These are phyloP conservation scores for Pyrenopolyporus hunteri DNA, from an alignment of 495 filamentous ascomycete genomes.

Conservation along the genomic window DNA sequence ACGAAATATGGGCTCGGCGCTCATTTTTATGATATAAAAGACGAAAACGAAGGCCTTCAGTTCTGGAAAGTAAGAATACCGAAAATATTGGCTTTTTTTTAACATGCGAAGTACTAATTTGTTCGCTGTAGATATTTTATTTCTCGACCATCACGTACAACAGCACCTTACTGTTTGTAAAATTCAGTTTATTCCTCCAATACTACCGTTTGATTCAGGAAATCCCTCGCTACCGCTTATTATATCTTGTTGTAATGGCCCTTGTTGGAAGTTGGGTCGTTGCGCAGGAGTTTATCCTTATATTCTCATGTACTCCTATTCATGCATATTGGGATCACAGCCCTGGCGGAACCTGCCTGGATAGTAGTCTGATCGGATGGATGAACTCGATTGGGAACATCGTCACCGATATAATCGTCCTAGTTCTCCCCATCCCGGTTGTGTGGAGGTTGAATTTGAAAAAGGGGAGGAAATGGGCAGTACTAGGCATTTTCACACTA, in stretches of 20 bases:
- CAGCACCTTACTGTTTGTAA: slow-evolving; percentile 20
- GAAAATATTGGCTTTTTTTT: neutral
- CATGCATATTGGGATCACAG: slow-evolving; percentile 49
- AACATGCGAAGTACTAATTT: slow-evolving; percentile 13
- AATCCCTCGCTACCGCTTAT: slow-evolving; percentile 27
- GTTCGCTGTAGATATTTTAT: slow-evolving; percentile 22
- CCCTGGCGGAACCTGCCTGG: slow-evolving; percentile 47
- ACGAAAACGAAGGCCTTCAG: neutral
- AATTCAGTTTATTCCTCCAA: slow-evolving; percentile 37
- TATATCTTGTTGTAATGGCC: slow-evolving; percentile 20
- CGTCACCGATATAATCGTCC: slow-evolving; percentile 55
- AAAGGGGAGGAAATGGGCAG: slow-evolving; percentile 44
- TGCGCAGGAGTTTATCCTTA: slow-evolving; percentile 27
- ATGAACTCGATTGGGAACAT: slow-evolving; percentile 59
- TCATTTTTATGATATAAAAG: slow-evolving; percentile 21
- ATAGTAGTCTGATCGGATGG: slow-evolving; percentile 54
- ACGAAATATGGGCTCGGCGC: slow-evolving; percentile 28
- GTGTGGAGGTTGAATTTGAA: slow-evolving; percentile 53
- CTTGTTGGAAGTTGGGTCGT: slow-evolving; percentile 27
- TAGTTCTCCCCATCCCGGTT: slow-evolving; percentile 58
- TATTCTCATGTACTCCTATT: slow-evolving; percentile 46
- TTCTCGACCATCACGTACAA: slow-evolving; percentile 22
- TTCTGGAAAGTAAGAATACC: slow-evolving; percentile 30
- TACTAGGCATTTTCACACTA: slow-evolving; percentile 51
- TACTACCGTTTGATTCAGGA: slow-evolving; percentile 38